phyloP scores from a whole-genome alignment of 1,284 basidiomycete genomes.

The Cutaneotrichosporon sp. region DNA sequence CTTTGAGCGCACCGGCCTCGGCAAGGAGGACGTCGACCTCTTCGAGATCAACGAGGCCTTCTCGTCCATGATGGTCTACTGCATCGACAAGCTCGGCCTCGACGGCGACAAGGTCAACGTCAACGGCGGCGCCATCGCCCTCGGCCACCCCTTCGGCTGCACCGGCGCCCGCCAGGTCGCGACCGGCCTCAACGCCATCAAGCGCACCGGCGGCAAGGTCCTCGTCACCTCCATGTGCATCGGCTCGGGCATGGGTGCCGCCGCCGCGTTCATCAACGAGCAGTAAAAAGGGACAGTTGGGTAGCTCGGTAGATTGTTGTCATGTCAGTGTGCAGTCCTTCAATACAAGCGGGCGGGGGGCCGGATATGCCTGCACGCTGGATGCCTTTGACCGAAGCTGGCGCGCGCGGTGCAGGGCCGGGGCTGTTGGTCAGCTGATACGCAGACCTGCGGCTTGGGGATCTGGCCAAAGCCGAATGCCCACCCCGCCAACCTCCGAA shows the following conservation, averaged over 20 bases:
- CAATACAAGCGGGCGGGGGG: too few species aligned
- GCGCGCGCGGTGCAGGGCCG: too few species aligned
- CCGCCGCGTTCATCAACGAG: conserved; percentile 56
- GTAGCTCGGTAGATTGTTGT: too few species aligned
- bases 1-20: conserved; percentile 68
- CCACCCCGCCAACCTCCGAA: too few species aligned
- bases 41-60: conserved; percentile 87
- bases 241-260: conserved; percentile 77
- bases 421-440: too few species aligned
- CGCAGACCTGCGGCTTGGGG: too few species aligned
- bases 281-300: conserved; percentile 22
- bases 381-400: too few species aligned
- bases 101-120: conserved; percentile 81
- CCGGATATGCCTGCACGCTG: too few species aligned
- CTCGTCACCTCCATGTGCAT: conserved; percentile 96
- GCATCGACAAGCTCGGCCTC: conserved; percentile 67
- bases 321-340: too few species aligned
- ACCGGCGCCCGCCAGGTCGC: conserved; percentile 87
- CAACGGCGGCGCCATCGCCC: conserved; percentile 85
- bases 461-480: too few species aligned
- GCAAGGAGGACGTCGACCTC: conserved; percentile 75
- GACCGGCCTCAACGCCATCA: conserved; percentile 80
- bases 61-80: conserved; percentile 78
- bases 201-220: conserved; percentile 75
- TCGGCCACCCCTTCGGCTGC: conserved; percentile 69